Evolutionary conservation across 2,329 filamentous ascomycete genomes (phyloP).

Genomic region (Penicillium sp.): DNA sequence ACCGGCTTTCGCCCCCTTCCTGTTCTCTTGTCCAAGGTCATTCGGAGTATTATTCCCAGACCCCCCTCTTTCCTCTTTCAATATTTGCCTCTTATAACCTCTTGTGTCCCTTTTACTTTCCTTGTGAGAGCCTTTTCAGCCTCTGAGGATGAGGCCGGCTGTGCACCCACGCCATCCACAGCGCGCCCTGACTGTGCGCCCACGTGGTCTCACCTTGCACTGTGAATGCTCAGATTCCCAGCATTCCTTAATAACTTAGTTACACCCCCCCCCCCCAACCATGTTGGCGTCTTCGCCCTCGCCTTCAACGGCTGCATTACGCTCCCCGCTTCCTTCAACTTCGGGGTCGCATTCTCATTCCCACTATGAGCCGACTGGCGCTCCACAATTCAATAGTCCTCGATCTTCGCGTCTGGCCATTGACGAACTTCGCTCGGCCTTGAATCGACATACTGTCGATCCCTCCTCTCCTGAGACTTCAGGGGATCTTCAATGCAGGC

Average conservation of each 20-base stretch:
- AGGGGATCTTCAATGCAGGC: slow-evolving; percentile 29
- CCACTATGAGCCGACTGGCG: slow-evolving; percentile 27
- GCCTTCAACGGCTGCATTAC: slow-evolving; percentile 32
- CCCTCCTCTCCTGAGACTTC: slow-evolving; percentile 26
- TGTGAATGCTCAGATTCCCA: slow-evolving; percentile 17
- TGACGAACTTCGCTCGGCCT: slow-evolving; percentile 35
- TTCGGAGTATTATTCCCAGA: slow-evolving; percentile 1
- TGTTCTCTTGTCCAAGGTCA: background rate
- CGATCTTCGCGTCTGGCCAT: slow-evolving; percentile 32
- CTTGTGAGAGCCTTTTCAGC: slow-evolving; percentile 4
- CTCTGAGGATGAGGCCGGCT: slow-evolving; percentile 24
- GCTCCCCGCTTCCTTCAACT: slow-evolving; percentile 20
- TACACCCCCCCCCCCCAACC: background rate
- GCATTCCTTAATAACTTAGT: slow-evolving; percentile 14
- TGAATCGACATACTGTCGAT: slow-evolving; percentile 34
- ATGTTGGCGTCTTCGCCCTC: slow-evolving; percentile 39
- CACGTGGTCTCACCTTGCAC: slow-evolving; percentile 30
- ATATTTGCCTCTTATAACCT: background rate
- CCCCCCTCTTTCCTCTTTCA: background rate
- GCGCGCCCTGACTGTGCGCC: slow-evolving; percentile 30
- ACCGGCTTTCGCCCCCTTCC: background rate
- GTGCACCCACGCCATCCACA: slow-evolving; percentile 28
- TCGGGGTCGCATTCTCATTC: slow-evolving; percentile 20
- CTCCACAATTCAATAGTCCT: slow-evolving; percentile 27
- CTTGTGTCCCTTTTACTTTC: background rate